Evolutionary conservation across 83 land plant genomes (phyloP), one percentile per base, ranked within the genome.

Genomic region (Thuja plicata): DNA sequence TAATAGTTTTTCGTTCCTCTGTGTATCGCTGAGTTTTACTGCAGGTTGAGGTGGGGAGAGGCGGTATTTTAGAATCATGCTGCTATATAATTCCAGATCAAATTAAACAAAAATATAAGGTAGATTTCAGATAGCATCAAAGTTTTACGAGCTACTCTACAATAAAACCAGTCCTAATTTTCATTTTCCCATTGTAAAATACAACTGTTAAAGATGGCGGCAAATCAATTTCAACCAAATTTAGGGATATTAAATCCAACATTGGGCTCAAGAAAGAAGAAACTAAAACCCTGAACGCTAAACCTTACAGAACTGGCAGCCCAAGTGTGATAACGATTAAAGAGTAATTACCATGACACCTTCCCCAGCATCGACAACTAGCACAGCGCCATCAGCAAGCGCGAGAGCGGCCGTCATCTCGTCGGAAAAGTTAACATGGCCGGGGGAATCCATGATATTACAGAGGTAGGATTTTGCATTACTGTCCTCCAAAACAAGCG

Each of bases 321-420:
- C 71, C 71, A 66, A 27, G 9, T 0, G 71, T 24, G n/a, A 66
- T 60, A 60, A 27, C 21, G 66, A 60, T 19, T 60, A 19, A 21
- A 66, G 30, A 66, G 30, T 66, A 27, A 66, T 79, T 89, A 98
- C 99, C 99, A 98, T 95, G 12, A 97, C 97, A 35, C 99, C 99
- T 82, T 97, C 99, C 21, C 96, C 99, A 38, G 99, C 99, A 95
- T 98, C 99, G 11, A 98, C 99, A 79, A 98, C 91, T 52, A 98
- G 91, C 38, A 98, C 99, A 52, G 97, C 99, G 24, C 99, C 99
- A 92, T 98, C 99, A 19, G 96, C 98, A 57, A 98, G 96, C 80
- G 99, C 90, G 8, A 98, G 93, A 82, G 99, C 99, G 57, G 99
- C 99, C 45, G 97, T 97, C 99, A 98, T 97, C 89, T 98, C 99